Conservation (phyloP, 345 rosid species). For the Pistacia atlantica region DNA sequence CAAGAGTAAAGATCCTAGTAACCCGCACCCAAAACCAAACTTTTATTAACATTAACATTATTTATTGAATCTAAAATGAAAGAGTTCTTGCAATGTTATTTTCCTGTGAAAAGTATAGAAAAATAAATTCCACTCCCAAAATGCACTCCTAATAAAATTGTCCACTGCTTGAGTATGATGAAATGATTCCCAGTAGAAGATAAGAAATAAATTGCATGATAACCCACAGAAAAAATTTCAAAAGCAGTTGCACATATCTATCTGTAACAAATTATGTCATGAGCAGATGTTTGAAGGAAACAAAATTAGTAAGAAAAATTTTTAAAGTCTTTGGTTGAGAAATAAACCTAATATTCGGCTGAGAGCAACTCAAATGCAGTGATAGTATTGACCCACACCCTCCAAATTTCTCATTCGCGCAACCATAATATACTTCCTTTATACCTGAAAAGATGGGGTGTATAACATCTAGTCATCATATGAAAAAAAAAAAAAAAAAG, state of each 20-base stretch:
- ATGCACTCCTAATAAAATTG: neutral
- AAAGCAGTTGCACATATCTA: neutral
- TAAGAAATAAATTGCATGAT: neutral
- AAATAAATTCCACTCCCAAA: too few species aligned
- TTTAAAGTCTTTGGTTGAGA: constrained; percentile 3
- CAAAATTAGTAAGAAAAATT: neutral
- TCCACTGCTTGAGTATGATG: neutral
- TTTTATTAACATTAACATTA: too few species aligned
- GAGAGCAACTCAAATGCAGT: constrained; percentile 49
- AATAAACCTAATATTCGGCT: constrained; percentile 30
- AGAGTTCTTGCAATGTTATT: too few species aligned
- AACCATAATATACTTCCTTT: constrained; percentile 73
- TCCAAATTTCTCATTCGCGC: constrained; percentile 84
- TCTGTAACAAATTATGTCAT: neutral
- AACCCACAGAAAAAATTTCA: neutral
- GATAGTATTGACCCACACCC: constrained; percentile 85
- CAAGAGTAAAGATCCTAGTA: too few species aligned
- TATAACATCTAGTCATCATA: neutral
- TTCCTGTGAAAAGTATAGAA: too few species aligned
- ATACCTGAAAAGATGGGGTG: constrained; percentile 37
- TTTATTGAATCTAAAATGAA: too few species aligned
- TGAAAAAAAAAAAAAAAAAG: neutral
- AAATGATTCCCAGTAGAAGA: neutral
- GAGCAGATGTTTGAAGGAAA: neutral
- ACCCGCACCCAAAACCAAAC: too few species aligned